These are phyloP conservation scores for Celoporthe dispersa DNA, from an alignment of 2,329 filamentous ascomycete species.

Conservation along the genomic window DNA sequence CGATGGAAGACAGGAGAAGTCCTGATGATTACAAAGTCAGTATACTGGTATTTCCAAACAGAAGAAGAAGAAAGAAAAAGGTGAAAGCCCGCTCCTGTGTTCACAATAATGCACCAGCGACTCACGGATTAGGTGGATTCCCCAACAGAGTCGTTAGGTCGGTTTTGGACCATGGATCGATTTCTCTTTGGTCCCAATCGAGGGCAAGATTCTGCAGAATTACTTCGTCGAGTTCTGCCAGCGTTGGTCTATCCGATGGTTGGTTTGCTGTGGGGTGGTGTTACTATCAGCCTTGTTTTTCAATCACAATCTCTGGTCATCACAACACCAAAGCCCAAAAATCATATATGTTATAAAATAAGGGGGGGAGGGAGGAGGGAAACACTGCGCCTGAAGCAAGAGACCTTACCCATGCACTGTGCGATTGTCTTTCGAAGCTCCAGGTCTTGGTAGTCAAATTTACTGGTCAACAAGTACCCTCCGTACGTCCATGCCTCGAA, in stretches of 20 bases:
- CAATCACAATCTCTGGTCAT: too few relatives aligned
- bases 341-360: too few relatives aligned
- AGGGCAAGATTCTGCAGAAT: background rate
- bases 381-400: background rate
- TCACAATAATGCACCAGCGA: background rate
- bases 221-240: background rate
- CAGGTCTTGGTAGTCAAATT: background rate
- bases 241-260: background rate
- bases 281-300: background rate
- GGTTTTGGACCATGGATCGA: background rate
- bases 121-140: background rate
- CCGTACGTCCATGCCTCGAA: background rate
- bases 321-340: too few relatives aligned
- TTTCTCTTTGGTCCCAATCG: background rate
- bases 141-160: background rate
- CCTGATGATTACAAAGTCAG: background rate
- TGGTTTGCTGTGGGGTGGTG: background rate
- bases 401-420: background rate
- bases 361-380: background rate
- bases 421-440: background rate
- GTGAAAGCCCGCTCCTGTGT: too few relatives aligned
- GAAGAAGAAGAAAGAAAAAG: background rate
- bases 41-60: too few relatives aligned
- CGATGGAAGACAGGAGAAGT: background rate
- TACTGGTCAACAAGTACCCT: background rate